Percentiles rank a stretch among this genome's conserved stretches.
Conservation (phyloP, 345 rosid species). For the Syzygium aqueum region DNA sequence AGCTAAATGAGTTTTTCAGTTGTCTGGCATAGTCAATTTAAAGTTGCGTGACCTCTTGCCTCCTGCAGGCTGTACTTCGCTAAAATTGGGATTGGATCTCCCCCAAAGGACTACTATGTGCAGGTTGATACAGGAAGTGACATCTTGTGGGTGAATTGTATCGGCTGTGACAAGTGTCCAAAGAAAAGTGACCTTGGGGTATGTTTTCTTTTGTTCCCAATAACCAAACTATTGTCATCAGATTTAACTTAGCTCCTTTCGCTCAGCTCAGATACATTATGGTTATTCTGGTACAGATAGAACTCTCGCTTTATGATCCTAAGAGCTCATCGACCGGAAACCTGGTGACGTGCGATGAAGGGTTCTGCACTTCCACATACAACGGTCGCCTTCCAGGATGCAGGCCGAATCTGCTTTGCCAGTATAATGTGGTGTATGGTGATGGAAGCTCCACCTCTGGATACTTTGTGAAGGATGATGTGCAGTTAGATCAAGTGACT, state of each 20-base stretch:
- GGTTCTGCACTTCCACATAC: conserved; percentile 25
- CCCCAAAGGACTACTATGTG: conserved; percentile 30
- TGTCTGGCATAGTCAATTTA: not conserved
- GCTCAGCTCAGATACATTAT: not conserved
- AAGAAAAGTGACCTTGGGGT: conserved; percentile 34
- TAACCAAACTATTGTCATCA: not conserved
- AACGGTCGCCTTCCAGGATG: conserved; percentile 23
- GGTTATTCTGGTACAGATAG: conserved; percentile 14
- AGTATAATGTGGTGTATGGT: conserved; percentile 29
- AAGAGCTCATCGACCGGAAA: conserved; percentile 12
- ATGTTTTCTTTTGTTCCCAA: conserved; percentile 2
- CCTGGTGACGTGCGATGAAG: conserved; percentile 18
- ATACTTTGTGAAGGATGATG: conserved; percentile 26
- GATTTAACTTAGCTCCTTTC: not conserved
- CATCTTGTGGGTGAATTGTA: conserved; percentile 41
- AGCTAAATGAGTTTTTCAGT: not conserved
- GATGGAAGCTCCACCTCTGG: conserved; percentile 47
- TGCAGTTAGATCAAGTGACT: conserved; percentile 16
- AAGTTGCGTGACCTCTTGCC: not conserved
- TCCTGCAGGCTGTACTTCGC: conserved; percentile 29
- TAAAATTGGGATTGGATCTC: conserved; percentile 33
- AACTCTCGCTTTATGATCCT: conserved; percentile 28
- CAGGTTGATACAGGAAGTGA: conserved; percentile 50
- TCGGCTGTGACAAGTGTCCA: conserved; percentile 28
- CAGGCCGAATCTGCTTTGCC: conserved; percentile 15